Evolutionary conservation across 306 rosid genomes (phyloP).

Genomic region (Pueraria montana): DNA sequence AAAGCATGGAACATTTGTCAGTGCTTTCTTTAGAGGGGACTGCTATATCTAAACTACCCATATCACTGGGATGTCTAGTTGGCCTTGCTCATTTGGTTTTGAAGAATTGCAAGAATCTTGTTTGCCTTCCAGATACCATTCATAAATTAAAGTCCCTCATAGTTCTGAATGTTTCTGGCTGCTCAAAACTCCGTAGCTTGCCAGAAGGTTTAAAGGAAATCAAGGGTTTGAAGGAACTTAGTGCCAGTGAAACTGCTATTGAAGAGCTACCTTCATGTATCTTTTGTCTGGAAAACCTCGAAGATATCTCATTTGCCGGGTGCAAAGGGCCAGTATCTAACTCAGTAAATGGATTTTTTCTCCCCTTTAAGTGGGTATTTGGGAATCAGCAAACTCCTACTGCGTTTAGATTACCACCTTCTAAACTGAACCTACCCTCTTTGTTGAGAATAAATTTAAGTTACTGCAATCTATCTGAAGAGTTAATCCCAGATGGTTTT

Average conservation of each 20-base stretch:
- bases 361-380: constrained; percentile 21
- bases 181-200: constrained; percentile 36
- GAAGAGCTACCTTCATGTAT: constrained; percentile 50
- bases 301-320: constrained; percentile 41
- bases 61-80: constrained; percentile 47
- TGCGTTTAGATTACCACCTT: constrained; percentile 41
- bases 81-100: constrained; percentile 40
- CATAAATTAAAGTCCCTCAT: constrained; percentile 44
- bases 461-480: constrained; percentile 49
- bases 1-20: constrained; percentile 37
- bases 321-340: constrained; percentile 44
- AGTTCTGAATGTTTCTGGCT: constrained; percentile 46
- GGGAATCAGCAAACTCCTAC: constrained; percentile 1
- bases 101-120: constrained; percentile 48
- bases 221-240: constrained; percentile 43
- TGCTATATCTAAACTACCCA: constrained; percentile 40
- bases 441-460: constrained; percentile 31
- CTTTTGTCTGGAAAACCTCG: constrained; percentile 36
- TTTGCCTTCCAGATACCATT: constrained; percentile 51
- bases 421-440: neutral
- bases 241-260: constrained; percentile 39
- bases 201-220: constrained; percentile 45
- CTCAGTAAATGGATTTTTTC: constrained; percentile 14
- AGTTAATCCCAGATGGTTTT: constrained; percentile 47
- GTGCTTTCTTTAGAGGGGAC: constrained; percentile 42